Conservation (phyloP, 306 rosid genomes). For the Boehmeria nivea region DNA sequence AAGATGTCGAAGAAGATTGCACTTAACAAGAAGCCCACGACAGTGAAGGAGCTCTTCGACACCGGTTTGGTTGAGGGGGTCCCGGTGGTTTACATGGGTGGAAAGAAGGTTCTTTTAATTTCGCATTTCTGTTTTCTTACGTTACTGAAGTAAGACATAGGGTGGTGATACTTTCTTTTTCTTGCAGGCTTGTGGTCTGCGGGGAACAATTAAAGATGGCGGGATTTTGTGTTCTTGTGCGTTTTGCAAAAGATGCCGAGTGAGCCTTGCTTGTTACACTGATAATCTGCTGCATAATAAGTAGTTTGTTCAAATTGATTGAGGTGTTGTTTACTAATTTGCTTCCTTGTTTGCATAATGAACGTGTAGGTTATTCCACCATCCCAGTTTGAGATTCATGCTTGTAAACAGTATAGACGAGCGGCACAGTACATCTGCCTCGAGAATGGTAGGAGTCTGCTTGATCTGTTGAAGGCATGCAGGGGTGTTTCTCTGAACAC, state of each 20-base stretch:
- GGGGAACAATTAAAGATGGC: slow-evolving; percentile 71
- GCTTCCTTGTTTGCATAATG: slow-evolving; percentile 16
- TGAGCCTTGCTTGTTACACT: slow-evolving; percentile 52
- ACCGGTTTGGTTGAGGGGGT: slow-evolving; percentile 95
- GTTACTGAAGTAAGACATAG: slow-evolving; percentile 16
- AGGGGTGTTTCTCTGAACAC: slow-evolving; percentile 61
- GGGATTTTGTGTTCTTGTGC: slow-evolving; percentile 85
- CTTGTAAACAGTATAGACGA: slow-evolving; percentile 81
- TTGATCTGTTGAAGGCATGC: slow-evolving; percentile 80
- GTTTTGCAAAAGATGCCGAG: slow-evolving; percentile 70
- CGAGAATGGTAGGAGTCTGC: slow-evolving; percentile 89
- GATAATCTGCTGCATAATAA: background rate
- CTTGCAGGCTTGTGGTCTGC: slow-evolving; percentile 67
- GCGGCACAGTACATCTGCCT: slow-evolving; percentile 94
- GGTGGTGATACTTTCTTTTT: slow-evolving; percentile 6
- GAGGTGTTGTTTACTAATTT: slow-evolving; percentile 13
- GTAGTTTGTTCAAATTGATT: background rate
- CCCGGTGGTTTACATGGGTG: slow-evolving; percentile 80
- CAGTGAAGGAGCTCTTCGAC: slow-evolving; percentile 81
- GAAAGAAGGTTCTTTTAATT: slow-evolving; percentile 62
- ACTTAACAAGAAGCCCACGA: slow-evolving; percentile 52
- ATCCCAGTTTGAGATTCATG: slow-evolving; percentile 97
- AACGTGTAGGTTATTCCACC: slow-evolving; percentile 75
- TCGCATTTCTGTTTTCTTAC: background rate
- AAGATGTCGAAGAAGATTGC: slow-evolving; percentile 67